Percentiles rank a stretch among this genome's conserved stretches.
phyloP scores from a whole-genome alignment of 2,329 filamentous ascomycete species.

The Diplodia scrobiculata region DNA sequence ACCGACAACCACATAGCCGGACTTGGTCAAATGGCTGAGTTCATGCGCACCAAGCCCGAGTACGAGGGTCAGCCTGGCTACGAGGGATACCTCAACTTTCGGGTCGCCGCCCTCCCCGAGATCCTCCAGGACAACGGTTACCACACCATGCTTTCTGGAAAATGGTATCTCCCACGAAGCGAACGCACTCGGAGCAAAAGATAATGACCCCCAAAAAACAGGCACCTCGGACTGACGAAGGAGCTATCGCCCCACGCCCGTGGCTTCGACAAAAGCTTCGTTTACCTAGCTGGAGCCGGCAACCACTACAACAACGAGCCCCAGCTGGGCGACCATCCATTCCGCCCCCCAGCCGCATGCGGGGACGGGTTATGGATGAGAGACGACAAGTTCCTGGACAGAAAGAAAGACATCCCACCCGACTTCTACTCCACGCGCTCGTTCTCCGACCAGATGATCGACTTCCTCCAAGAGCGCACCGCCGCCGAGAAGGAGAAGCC shows the following conservation, averaged over 20 bases:
- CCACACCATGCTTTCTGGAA: constrained; percentile 16
- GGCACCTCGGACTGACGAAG: constrained; percentile 27
- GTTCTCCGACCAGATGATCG: constrained; percentile 15
- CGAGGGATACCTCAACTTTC: constrained; percentile 27
- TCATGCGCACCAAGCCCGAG: constrained; percentile 1
- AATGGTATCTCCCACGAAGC: neutral
- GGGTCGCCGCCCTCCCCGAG: constrained; percentile 25
- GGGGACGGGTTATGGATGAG: constrained; percentile 23
- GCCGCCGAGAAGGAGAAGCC: constrained; percentile 23
- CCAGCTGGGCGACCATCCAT: constrained; percentile 21
- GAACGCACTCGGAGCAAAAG: too few species aligned
- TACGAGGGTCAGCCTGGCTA: constrained; percentile 24
- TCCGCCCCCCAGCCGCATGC: neutral
- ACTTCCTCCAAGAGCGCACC: constrained; percentile 14
- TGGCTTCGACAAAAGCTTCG: constrained; percentile 27
- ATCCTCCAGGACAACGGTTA: constrained; percentile 27
- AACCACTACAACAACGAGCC: constrained; percentile 29
- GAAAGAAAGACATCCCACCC: constrained; percentile 10
- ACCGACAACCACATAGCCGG: constrained; percentile 30
- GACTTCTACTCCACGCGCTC: constrained; percentile 24
- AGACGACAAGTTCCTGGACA: constrained; percentile 20
- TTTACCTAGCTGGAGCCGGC: constrained; percentile 19
- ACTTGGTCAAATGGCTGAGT: constrained; percentile 28
- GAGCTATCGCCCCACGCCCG: constrained; percentile 20
- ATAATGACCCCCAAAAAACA: neutral